Evolutionary conservation across 306 rosid genomes (phyloP), one percentile per base, ranked within the genome.

Genomic region (Cicer judaicum): DNA sequence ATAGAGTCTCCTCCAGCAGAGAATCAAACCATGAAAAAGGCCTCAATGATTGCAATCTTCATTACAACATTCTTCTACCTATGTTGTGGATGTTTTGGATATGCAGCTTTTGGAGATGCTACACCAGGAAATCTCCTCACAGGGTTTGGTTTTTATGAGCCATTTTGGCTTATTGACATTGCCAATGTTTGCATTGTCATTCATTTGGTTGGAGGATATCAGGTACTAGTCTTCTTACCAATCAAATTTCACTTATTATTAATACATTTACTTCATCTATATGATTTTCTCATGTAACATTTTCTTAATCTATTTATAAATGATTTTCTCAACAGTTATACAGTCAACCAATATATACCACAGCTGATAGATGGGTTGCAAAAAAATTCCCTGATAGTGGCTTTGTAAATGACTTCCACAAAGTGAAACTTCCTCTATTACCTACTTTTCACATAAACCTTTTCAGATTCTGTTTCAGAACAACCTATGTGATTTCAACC

Each of bases 101-200:
- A 91, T 68, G 97, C 98, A 10, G 96, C 98, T 64, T 93, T 93
- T 44, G 98, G 98, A 43, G 67, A 80, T 74, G 60, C 65, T 16
- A 83, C 98, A 3, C 98, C 98, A 0, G 98, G 98, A 57, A 93
- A 93, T 74, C 92, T 93, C 78, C 73, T 93, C 76, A 87, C 93
- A 1, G 98, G 92, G 36, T 87, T 90, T 61, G 96, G 97, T 0
- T 93, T 89, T 64, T 93, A 73, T 14, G 92, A 91, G 64, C 98
- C 93, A 69, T 88, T 21, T 66, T 93, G 97, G 98, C 97, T 93
- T 57, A 5, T 93, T 66, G 91, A 87, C 75, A 5, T 93, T 7
- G 97, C 98, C 3, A 91, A 93, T 85, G 93, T 79, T 54, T 93
- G 96, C 83, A 71, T 93, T 49, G 79, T 89, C 69, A 36, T 93